phyloP scores from a whole-genome alignment of 2,329 filamentous ascomycete species.

The Chrysoporthe puriensis region DNA sequence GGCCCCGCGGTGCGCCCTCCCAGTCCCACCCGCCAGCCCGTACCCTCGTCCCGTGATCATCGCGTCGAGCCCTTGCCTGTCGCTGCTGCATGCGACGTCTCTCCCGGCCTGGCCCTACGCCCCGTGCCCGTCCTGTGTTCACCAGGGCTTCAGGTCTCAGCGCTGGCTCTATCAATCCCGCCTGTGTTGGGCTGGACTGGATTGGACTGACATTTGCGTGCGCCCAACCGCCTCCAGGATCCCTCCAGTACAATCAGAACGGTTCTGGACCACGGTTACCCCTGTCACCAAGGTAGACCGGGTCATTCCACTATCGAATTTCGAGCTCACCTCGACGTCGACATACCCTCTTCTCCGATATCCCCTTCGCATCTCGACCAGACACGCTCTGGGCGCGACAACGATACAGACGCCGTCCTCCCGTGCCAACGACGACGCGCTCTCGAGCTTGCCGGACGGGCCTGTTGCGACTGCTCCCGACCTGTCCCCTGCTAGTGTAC shows the following conservation, averaged over 20 bases:
- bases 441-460: neutral
- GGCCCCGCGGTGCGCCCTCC: neutral
- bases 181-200: neutral
- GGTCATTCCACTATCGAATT: slow-evolving; percentile 8
- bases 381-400: slow-evolving; percentile 10
- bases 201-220: neutral
- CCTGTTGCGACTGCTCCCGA: neutral
- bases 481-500: neutral
- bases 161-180: neutral
- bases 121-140: slow-evolving; percentile 1
- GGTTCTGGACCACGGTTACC: slow-evolving; percentile 29
- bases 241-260: slow-evolving; percentile 19
- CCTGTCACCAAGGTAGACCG: slow-evolving; percentile 23
- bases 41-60: neutral
- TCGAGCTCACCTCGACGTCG: slow-evolving; percentile 4
- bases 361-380: slow-evolving; percentile 18
- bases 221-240: slow-evolving; percentile 17
- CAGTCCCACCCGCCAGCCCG: neutral
- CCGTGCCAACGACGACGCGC: slow-evolving; percentile 15
- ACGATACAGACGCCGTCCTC: neutral
- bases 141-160: neutral
- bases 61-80: neutral
- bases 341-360: neutral
- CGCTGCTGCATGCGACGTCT: neutral
- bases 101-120: neutral